Conservation (phyloP, 2,329 filamentous ascomycete genomes). For the Aciculosporium take region DNA sequence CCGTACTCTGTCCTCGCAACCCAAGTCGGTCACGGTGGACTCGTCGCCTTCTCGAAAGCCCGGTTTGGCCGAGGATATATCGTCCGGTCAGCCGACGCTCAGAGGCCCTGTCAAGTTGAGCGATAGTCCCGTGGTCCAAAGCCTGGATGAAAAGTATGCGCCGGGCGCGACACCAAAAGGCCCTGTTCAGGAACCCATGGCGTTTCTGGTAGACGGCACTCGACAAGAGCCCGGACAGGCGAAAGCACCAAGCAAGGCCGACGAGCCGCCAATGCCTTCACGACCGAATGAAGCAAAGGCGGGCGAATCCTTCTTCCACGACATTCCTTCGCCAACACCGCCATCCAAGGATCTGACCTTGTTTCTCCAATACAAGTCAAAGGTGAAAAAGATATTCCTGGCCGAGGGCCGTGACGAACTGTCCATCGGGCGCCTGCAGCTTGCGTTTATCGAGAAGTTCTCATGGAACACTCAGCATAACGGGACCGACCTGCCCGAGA, state of each 20-base stretch:
- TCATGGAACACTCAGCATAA: conserved; percentile 97
- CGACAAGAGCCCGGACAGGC: conserved; percentile 7
- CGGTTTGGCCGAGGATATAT: conserved; percentile 49
- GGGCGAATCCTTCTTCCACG: conserved; percentile 39
- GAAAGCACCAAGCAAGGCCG: conserved; percentile 11
- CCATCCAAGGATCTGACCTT: conserved; percentile 78
- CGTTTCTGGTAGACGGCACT: conserved; percentile 14
- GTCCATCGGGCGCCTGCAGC: conserved; percentile 73
- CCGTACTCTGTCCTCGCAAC: conserved; percentile 32
- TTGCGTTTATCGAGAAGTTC: conserved; percentile 98
- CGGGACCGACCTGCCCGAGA: conserved; percentile 83
- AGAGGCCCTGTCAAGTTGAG: conserved; percentile 7
- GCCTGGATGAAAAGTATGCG: conserved; percentile 50
- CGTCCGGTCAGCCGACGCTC: conserved; percentile 11
- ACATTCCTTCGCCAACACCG: conserved; percentile 45
- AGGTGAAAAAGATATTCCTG: conserved; percentile 90
- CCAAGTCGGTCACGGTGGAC: conserved; percentile 32
- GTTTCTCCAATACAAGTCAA: conserved; percentile 91
- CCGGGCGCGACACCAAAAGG: conserved; percentile 46
- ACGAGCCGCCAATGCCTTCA: conserved; percentile 9
- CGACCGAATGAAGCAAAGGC: conserved; percentile 29
- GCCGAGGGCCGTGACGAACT: conserved; percentile 72
- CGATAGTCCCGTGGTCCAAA: conserved; percentile 30
- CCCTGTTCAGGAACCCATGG: conserved; percentile 34
- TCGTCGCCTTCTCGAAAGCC: conserved; percentile 47